These are phyloP conservation scores for Aphanomyces stellatus DNA, from an alignment of 352 stramenopile species.

Conservation along the genomic window DNA sequence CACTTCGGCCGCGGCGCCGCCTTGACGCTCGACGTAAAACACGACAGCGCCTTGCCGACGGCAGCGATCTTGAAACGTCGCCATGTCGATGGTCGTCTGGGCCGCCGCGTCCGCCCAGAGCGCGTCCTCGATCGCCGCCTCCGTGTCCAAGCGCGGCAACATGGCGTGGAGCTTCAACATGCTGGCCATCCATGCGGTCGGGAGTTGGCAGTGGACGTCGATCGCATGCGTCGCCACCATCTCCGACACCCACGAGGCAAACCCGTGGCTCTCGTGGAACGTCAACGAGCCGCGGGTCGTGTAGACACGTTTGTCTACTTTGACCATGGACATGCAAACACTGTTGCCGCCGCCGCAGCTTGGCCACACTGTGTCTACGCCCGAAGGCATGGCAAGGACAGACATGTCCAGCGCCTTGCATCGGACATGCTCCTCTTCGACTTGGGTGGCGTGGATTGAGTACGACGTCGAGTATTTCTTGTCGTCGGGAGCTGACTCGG, in stretches of 20 bases:
- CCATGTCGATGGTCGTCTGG: not conserved
- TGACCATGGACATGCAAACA: conserved; percentile 23
- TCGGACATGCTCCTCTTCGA: conserved; percentile 25
- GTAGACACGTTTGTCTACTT: conserved; percentile 19
- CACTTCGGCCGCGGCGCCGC: not conserved
- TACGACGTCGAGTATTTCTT: conserved; percentile 30
- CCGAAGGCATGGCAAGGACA: conserved; percentile 17
- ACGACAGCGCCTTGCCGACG: not conserved
- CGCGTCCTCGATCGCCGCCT: not conserved
- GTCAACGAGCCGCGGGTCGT: not conserved
- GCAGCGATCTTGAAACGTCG: not conserved
- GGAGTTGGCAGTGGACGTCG: not conserved
- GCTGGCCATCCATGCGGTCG: not conserved
- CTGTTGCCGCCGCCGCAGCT: conserved; percentile 13
- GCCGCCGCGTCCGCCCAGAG: not conserved
- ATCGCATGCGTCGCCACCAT: not conserved
- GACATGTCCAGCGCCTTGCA: conserved; percentile 22
- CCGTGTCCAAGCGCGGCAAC: not conserved
- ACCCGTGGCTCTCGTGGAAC: not conserved
- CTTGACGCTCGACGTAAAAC: not conserved
- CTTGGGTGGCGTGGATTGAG: conserved; percentile 25
- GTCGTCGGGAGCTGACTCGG: conserved; percentile 21
- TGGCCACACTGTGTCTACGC: conserved; percentile 24
- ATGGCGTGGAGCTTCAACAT: not conserved
- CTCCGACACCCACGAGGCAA: conserved; percentile 1